Percentiles rank a stretch among this genome's conserved stretches.
Conservation (phyloP, 2,329 filamentous ascomycete genomes). For the Drechslerella coelobrocha region DNA sequence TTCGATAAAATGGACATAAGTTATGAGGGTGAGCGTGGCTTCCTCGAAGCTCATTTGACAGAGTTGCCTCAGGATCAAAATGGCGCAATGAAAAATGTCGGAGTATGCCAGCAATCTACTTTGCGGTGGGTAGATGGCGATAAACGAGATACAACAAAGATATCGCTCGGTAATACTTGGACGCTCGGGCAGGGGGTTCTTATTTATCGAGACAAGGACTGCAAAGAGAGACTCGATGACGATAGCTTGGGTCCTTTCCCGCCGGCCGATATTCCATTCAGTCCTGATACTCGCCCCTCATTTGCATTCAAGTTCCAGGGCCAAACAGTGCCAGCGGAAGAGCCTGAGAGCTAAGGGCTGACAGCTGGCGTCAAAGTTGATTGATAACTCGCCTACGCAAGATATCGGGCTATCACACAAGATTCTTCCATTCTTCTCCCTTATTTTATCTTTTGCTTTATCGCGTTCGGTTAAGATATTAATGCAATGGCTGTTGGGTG, state of each 20-base stretch:
- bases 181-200: constrained; percentile 1
- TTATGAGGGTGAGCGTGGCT: constrained; percentile 15
- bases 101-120: constrained; percentile 4
- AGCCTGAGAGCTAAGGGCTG: constrained; percentile 14
- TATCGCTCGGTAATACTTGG: constrained; percentile 21
- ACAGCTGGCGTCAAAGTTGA: no score
- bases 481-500: no score
- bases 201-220: constrained; percentile 16
- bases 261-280: neutral
- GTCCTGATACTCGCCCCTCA: constrained; percentile 9
- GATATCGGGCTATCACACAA: no score
- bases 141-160: neutral
- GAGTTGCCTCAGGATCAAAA: constrained; percentile 7
- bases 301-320: constrained; percentile 22
- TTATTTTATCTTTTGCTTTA: no score
- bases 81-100: constrained; percentile 15
- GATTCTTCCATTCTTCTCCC: no score
- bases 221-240: constrained; percentile 15
- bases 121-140: constrained; percentile 27
- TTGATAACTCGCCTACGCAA: no score
- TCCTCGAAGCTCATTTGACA: constrained; percentile 9
- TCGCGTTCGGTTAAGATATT: no score
- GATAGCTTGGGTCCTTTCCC: constrained; percentile 16
- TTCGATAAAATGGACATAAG: constrained; percentile 16
- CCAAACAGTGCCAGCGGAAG: constrained; percentile 3